Conservation (phyloP, 768 basidiomycete genomes). For the Hemileccinum rubropunctum region DNA sequence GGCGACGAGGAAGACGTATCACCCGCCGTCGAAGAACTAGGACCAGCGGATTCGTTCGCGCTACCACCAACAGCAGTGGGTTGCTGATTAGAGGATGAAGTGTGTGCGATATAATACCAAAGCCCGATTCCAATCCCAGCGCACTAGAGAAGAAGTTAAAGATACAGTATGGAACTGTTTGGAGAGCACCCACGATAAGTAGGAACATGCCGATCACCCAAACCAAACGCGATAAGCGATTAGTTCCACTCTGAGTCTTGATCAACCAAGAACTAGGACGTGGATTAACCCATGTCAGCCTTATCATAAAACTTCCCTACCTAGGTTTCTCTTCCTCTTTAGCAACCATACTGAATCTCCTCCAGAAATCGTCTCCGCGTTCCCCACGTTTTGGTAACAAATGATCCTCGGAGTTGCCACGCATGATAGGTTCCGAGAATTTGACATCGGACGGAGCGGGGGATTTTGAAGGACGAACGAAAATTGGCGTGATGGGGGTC, state of each 20-base stretch:
- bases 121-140: constrained; percentile 57
- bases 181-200: constrained; percentile 42
- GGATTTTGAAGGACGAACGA: constrained; percentile 56
- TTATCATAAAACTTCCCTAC: constrained; percentile 20
- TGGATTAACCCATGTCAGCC: background rate
- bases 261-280: constrained; percentile 58
- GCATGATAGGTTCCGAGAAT: constrained; percentile 58
- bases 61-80: constrained; percentile 68
- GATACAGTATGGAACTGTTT: background rate
- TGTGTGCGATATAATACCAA: constrained; percentile 58
- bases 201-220: constrained; percentile 66
- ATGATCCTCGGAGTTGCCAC: constrained; percentile 66
- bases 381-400: constrained; percentile 66
- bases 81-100: constrained; percentile 42
- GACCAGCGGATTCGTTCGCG: constrained; percentile 40
- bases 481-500: constrained; percentile 77
- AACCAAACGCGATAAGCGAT: constrained; percentile 61
- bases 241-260: constrained; percentile 55
- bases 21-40: constrained; percentile 14
- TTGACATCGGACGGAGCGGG: constrained; percentile 42
- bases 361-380: constrained; percentile 83
- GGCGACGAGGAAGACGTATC: constrained; percentile 24
- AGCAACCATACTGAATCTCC: constrained; percentile 80
- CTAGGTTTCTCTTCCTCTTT: constrained; percentile 62
- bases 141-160: constrained; percentile 29